Conservation (phyloP, 768 basidiomycete genomes). For the Pleurotus ostreatus region DNA sequence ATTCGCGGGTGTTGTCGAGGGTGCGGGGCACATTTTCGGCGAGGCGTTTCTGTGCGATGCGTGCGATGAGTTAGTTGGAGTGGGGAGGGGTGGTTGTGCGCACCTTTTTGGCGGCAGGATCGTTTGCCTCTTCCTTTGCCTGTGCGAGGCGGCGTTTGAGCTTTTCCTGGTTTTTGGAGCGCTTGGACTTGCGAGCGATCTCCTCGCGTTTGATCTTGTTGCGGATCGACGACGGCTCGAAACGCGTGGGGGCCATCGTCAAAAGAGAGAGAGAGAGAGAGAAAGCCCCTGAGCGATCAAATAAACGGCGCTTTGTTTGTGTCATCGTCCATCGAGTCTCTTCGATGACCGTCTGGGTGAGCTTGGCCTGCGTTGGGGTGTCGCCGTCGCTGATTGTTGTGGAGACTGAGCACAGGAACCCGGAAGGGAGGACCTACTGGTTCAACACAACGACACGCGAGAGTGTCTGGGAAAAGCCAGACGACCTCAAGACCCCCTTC, state of each 20-base stretch:
- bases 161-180: slow-evolving; percentile 75
- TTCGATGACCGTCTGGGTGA: too few relatives aligned
- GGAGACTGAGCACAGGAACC: slow-evolving; percentile 91
- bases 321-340: too few relatives aligned
- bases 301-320: too few relatives aligned
- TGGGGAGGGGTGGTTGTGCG: too few relatives aligned
- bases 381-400: not conserved
- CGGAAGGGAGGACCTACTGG: slow-evolving; percentile 98
- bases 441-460: slow-evolving; percentile 85
- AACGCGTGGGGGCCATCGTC: slow-evolving; percentile 56
- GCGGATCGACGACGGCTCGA: slow-evolving; percentile 67
- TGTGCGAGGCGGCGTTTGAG: slow-evolving; percentile 74
- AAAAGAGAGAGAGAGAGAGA: too few relatives aligned
- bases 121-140: slow-evolving; percentile 71
- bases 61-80: too few relatives aligned
- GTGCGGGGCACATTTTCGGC: slow-evolving; percentile 86
- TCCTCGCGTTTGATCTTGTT: slow-evolving; percentile 90
- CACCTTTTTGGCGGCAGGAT: slow-evolving; percentile 79
- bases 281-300: too few relatives aligned
- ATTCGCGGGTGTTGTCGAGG: slow-evolving; percentile 90
- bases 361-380: not conserved
- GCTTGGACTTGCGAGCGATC: slow-evolving; percentile 68
- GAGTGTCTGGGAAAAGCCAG: slow-evolving; percentile 98
- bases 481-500: slow-evolving; percentile 88
- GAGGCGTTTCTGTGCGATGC: slow-evolving; percentile 61